These are phyloP conservation scores for Penicillium freii DNA, from an alignment of 2,329 filamentous ascomycete species.

Conservation along the genomic window DNA sequence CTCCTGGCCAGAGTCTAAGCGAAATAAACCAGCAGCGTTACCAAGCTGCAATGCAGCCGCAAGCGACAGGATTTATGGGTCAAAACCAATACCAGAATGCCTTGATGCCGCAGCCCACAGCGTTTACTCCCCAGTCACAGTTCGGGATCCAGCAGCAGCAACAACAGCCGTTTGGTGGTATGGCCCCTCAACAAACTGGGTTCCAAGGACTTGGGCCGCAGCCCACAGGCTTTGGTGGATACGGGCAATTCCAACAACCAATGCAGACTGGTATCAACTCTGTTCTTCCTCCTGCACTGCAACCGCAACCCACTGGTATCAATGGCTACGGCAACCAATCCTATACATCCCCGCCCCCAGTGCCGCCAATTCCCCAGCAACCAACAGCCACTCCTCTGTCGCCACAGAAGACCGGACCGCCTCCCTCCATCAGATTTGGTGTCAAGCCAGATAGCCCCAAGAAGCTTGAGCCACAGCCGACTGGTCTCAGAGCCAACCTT, in stretches of 20 bases:
- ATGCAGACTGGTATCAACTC: slow-evolving; percentile 50
- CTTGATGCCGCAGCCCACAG: slow-evolving; percentile 48
- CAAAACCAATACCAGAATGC: slow-evolving; percentile 42
- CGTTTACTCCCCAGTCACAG: slow-evolving; percentile 45
- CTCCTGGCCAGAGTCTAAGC: slow-evolving; percentile 72
- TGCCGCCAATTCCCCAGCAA: slow-evolving; percentile 59
- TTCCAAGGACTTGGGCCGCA: slow-evolving; percentile 51
- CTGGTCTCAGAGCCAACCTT: slow-evolving; percentile 85
- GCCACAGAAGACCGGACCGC: slow-evolving; percentile 78
- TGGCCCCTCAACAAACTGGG: slow-evolving; percentile 41
- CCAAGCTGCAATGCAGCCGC: slow-evolving; percentile 59
- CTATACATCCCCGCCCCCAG: slow-evolving; percentile 50
- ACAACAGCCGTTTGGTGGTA: slow-evolving; percentile 32
- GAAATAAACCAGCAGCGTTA: slow-evolving; percentile 67
- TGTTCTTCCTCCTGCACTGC: slow-evolving; percentile 54
- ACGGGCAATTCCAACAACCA: slow-evolving; percentile 50
- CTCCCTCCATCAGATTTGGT: slow-evolving; percentile 86
- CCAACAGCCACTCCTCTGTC: slow-evolving; percentile 62
- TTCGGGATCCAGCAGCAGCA: slow-evolving; percentile 51
- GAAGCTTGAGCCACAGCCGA: slow-evolving; percentile 80
- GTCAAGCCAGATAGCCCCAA: slow-evolving; percentile 67
- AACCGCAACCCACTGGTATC: slow-evolving; percentile 50
- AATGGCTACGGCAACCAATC: slow-evolving; percentile 51
- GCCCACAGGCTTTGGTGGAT: slow-evolving; percentile 54
- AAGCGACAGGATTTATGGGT: slow-evolving; percentile 62